Percentiles rank a stretch among this genome's conserved stretches.
Evolutionary conservation across 2,329 filamentous ascomycete genomes (phyloP).

Genomic region (Claviceps purpurea): DNA sequence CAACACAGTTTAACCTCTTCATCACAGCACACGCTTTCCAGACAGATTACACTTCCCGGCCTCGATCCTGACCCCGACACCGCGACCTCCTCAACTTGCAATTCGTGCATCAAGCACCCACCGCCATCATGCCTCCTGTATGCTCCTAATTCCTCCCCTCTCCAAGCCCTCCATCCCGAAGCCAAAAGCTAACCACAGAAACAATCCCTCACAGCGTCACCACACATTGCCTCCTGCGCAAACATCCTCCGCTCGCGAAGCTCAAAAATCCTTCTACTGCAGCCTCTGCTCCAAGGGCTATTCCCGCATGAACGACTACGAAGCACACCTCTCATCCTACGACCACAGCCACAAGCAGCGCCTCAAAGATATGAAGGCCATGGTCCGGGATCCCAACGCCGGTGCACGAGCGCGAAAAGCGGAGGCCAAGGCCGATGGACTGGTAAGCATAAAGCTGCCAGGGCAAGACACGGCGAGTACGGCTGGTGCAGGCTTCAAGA

Average conservation of each 20-base stretch:
- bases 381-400: slow-evolving; percentile 58
- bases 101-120: not conserved
- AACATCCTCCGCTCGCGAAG: slow-evolving; percentile 56
- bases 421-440: slow-evolving; percentile 55
- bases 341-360: slow-evolving; percentile 92
- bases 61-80: not conserved
- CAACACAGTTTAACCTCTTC: not conserved
- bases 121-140: slow-evolving; percentile 41
- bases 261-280: slow-evolving; percentile 71
- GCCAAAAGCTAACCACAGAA: slow-evolving; percentile 26
- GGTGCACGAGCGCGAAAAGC: slow-evolving; percentile 52
- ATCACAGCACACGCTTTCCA: not conserved
- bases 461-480: slow-evolving; percentile 17
- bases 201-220: slow-evolving; percentile 27
- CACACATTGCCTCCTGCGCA: slow-evolving; percentile 45
- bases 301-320: slow-evolving; percentile 88
- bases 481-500: slow-evolving; percentile 43
- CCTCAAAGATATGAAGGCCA: slow-evolving; percentile 75
- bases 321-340: slow-evolving; percentile 86
- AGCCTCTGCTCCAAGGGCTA: slow-evolving; percentile 89
- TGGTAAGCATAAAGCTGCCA: slow-evolving; percentile 53
- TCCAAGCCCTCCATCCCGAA: slow-evolving; percentile 15
- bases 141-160: slow-evolving; percentile 8
- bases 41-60: not conserved
- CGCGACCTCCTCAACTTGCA: no score